Conservation (phyloP, 306 rosid genomes). For the Medicago arabica region DNA sequence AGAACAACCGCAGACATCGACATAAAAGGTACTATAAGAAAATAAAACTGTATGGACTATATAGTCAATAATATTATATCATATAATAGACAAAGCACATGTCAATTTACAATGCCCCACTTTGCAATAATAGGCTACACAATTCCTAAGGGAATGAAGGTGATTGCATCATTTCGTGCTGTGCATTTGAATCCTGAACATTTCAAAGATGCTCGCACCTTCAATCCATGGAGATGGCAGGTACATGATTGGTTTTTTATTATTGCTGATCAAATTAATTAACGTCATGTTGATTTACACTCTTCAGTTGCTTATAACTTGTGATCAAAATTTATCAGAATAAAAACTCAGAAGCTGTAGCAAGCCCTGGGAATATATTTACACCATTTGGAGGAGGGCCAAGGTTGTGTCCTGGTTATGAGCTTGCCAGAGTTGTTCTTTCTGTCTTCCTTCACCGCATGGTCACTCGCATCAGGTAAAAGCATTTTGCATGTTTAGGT, state of each 20-base stretch:
- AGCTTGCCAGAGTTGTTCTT: constrained; percentile 94
- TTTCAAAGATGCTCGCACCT: constrained; percentile 91
- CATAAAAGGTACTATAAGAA: constrained; percentile 64
- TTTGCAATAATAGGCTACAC: constrained; percentile 65
- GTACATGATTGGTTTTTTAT: constrained; percentile 29
- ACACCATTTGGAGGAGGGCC: constrained; percentile 99
- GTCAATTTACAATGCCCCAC: constrained; percentile 1
- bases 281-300: not conserved
- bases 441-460: constrained; percentile 92
- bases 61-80: not conserved
- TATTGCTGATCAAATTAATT: not conserved
- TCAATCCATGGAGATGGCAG: constrained; percentile 99
- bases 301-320: constrained; percentile 20
- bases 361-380: constrained; percentile 60
- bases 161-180: constrained; percentile 92
- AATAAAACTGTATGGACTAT: not conserved
- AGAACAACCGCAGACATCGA: constrained; percentile 73
- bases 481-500: constrained; percentile 1
- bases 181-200: constrained; percentile 83
- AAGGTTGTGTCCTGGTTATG: constrained; percentile 91
- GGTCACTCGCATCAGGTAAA: constrained; percentile 82
- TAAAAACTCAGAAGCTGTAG: constrained; percentile 51
- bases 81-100: not conserved
- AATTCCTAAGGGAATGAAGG: constrained; percentile 96
- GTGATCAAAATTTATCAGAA: constrained; percentile 50